Conservation (phyloP, 202 grass and related monocot species). For the Carex sylvatica region DNA sequence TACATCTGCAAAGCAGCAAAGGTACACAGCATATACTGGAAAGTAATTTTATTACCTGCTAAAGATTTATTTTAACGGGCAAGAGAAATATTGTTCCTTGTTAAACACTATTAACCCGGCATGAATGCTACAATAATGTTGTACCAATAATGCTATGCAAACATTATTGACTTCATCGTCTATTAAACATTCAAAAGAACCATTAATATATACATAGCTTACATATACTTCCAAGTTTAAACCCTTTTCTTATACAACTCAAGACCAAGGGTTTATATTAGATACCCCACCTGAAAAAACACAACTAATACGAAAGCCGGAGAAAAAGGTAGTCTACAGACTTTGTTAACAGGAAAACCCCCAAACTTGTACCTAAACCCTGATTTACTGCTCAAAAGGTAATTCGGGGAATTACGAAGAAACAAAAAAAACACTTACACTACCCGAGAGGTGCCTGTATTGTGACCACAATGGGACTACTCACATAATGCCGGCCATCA, state of each 20-base stretch:
- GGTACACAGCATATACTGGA: background rate
- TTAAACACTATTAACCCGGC: no score
- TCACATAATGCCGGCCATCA: conserved; percentile 55
- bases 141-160: background rate
- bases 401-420: background rate
- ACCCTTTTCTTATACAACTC: conserved; percentile 1
- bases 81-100: background rate
- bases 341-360: background rate
- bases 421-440: background rate
- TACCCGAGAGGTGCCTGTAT: conserved; percentile 77
- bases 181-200: conserved; percentile 13
- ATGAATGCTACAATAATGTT: background rate
- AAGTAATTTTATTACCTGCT: no score
- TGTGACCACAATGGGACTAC: conserved; percentile 63
- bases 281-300: background rate
- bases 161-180: background rate
- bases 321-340: background rate
- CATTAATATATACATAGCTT: conserved; percentile 23
- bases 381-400: background rate
- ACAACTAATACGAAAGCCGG: background rate
- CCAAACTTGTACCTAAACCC: conserved; percentile 10
- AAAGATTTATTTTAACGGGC: background rate
- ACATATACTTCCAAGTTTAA: conserved; percentile 5
- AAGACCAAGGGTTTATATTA: background rate
- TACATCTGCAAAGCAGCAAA: background rate